Conservation (phyloP, 2,329 filamentous ascomycete genomes). For the Endothia cerciana region DNA sequence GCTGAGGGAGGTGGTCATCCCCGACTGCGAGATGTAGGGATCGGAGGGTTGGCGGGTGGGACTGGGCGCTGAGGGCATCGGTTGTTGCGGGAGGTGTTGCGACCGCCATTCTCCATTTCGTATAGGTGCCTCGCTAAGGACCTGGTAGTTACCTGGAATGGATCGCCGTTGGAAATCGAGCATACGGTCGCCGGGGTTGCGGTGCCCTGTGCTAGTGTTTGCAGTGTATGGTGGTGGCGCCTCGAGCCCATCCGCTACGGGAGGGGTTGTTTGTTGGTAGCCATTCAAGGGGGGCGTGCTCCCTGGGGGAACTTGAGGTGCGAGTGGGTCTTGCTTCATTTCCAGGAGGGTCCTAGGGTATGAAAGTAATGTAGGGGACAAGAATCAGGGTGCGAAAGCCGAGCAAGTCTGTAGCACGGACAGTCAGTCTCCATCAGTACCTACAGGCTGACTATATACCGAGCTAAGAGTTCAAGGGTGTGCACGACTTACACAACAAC, state of each 20-base stretch:
- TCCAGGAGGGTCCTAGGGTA: background rate
- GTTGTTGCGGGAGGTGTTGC: background rate
- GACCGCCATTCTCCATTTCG: background rate
- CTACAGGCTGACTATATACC: background rate
- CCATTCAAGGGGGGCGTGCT: background rate
- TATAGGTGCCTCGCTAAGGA: background rate
- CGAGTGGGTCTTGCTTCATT: slow-evolving; percentile 19
- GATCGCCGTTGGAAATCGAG: background rate
- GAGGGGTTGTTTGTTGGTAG: slow-evolving; percentile 7
- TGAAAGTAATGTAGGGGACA: background rate
- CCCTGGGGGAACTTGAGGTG: background rate
- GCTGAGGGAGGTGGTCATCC: slow-evolving; percentile 2
- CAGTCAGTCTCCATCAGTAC: background rate
- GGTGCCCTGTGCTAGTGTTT: background rate
- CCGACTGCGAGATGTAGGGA: background rate
- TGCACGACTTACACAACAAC: background rate
- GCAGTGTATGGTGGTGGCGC: slow-evolving; percentile 24
- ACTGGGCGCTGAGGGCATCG: background rate
- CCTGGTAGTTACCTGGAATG: background rate
- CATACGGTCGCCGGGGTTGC: background rate
- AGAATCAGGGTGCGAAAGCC: background rate
- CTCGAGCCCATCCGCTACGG: background rate
- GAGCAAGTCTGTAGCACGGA: background rate
- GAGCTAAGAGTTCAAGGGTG: background rate
- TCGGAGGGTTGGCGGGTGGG: background rate